Percentiles rank a stretch among this genome's conserved stretches.
These are phyloP conservation scores for Linum lewisii DNA, from an alignment of 345 rosid species.

Conservation along the genomic window DNA sequence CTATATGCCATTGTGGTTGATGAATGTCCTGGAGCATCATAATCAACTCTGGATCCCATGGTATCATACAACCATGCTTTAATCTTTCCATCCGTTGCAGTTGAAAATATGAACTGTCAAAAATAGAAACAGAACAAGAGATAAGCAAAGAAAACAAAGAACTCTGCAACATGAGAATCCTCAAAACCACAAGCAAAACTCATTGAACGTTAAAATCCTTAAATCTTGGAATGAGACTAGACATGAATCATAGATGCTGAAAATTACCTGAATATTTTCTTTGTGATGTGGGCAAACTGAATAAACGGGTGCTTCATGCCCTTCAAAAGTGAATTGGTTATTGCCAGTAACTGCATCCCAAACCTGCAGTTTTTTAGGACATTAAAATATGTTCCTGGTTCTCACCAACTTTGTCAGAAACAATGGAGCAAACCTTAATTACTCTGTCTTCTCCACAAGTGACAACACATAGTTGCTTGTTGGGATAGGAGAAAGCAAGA, in stretches of 20 bases:
- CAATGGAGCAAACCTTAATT: slow-evolving; percentile 20
- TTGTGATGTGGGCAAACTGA: slow-evolving; percentile 13
- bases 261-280: slow-evolving; percentile 9
- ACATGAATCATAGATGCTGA: neutral
- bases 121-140: neutral
- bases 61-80: slow-evolving; percentile 90
- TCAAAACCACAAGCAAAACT: neutral
- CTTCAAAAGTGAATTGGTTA: slow-evolving; percentile 5
- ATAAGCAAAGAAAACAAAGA: neutral
- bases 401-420: neutral
- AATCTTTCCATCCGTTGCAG: slow-evolving; percentile 80
- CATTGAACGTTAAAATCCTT: neutral
- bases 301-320: slow-evolving; percentile 8
- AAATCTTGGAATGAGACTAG: neutral
- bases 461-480: slow-evolving; percentile 22
- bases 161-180: neutral
- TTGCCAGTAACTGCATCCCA: slow-evolving; percentile 9
- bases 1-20: slow-evolving; percentile 81
- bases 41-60: slow-evolving; percentile 73
- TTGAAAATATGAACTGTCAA: slow-evolving; percentile 88
- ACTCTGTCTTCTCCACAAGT: slow-evolving; percentile 31
- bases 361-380: neutral
- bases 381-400: neutral
- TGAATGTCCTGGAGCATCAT: slow-evolving; percentile 84
- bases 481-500: slow-evolving; percentile 26